Conservation (phyloP, 352 stramenopile genomes). For the Phytophthora hibernalis region DNA sequence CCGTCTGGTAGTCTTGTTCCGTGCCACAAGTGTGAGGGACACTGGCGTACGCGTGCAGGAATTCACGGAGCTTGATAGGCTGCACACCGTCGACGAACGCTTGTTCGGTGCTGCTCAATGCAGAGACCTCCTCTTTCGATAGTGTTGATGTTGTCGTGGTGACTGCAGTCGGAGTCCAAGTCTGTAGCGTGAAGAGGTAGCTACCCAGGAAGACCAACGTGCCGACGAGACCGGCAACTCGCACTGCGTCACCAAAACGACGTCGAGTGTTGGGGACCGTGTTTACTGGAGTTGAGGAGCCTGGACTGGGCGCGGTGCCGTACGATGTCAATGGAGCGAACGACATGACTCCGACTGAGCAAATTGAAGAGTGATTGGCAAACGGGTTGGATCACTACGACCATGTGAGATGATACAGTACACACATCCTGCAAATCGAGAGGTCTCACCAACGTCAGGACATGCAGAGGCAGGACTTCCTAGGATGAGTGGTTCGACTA, state of each 20-base stretch:
- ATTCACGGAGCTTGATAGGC: constrained; percentile 31
- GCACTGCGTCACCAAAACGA: constrained; percentile 22
- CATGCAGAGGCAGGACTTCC: constrained; percentile 9
- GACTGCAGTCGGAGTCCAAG: constrained; percentile 6
- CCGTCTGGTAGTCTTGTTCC: constrained; percentile 56
- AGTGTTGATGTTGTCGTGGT: neutral
- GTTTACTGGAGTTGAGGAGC: neutral
- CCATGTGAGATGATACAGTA: constrained; percentile 5
- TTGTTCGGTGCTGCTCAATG: constrained; percentile 25
- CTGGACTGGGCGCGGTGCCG: constrained; percentile 6
- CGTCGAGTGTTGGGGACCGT: neutral
- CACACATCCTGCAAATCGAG: constrained; percentile 11
- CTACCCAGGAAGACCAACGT: constrained; percentile 22
- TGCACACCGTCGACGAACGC: constrained; percentile 31
- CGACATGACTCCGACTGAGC: constrained; percentile 11
- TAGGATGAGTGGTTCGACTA: neutral
- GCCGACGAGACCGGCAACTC: constrained; percentile 20
- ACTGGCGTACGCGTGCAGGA: constrained; percentile 37
- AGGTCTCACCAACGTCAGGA: neutral
- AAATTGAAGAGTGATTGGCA: constrained; percentile 23
- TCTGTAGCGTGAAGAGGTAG: constrained; percentile 29
- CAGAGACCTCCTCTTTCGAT: neutral
- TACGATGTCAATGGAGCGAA: constrained; percentile 25
- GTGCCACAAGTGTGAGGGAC: constrained; percentile 47
- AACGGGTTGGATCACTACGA: neutral